A percentile compares a stretch with the other conserved stretches of the same genome.
These are phyloP conservation scores for Bipolaris gigantea DNA, from an alignment of 2,329 filamentous ascomycete species.

Conservation along the genomic window DNA sequence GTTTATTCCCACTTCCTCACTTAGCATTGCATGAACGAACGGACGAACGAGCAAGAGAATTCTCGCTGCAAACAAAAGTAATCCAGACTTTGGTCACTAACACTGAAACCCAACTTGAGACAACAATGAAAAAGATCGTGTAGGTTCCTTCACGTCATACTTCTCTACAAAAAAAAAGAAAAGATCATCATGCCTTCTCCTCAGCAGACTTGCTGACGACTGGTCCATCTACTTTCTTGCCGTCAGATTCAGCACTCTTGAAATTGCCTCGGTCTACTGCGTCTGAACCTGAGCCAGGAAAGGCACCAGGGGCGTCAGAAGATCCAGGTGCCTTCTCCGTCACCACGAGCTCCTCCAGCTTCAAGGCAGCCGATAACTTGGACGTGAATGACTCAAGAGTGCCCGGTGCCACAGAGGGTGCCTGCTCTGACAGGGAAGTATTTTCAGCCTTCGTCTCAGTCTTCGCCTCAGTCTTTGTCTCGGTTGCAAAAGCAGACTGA, in stretches of 20 bases:
- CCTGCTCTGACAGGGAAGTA: conserved; percentile 3
- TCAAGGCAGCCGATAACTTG: conserved; percentile 4
- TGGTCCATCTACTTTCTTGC: conserved; percentile 7
- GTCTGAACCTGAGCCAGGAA: conserved; percentile 18
- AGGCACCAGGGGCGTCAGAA: conserved; percentile 26
- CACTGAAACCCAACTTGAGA: too few species aligned
- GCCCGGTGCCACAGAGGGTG: conserved; percentile 5
- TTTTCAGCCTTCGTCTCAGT: background rate
- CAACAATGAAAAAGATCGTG: too few species aligned
- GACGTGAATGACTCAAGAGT: conserved; percentile 2
- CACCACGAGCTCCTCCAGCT: conserved; percentile 16
- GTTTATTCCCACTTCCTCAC: too few species aligned
- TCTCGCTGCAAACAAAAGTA: too few species aligned
- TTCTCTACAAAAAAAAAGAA: background rate
- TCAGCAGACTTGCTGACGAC: background rate
- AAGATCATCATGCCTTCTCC: conserved; percentile 1
- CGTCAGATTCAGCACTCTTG: conserved; percentile 9
- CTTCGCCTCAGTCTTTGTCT: conserved; percentile 1
- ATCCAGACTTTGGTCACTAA: too few species aligned
- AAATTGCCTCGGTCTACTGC: conserved; percentile 5
- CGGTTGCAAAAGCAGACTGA: conserved; percentile 3
- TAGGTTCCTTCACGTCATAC: background rate
- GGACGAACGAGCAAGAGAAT: too few species aligned
- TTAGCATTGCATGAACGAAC: too few species aligned
- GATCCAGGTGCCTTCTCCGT: conserved; percentile 16